A percentile compares a stretch with the other conserved stretches of the same genome.
phyloP scores from a whole-genome alignment of 2,329 filamentous ascomycete species.

The Plectosphaerella sp. region DNA sequence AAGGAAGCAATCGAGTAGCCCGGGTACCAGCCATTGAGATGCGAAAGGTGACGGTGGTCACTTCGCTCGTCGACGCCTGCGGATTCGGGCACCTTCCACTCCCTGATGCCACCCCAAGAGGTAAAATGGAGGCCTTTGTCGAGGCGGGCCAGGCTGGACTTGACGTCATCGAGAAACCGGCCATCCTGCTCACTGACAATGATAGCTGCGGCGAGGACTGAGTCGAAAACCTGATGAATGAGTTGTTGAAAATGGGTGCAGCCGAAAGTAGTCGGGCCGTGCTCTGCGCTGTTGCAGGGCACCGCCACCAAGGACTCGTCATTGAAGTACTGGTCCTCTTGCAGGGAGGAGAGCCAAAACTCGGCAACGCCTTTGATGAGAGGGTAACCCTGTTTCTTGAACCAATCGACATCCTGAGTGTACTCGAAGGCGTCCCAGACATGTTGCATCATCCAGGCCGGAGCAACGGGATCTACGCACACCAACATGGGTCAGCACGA shows the following conservation, averaged over 20 bases:
- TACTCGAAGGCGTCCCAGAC: constrained; percentile 55
- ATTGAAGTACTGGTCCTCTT: constrained; percentile 41
- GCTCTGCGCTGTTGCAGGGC: constrained; percentile 56
- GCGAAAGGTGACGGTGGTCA: constrained; percentile 42
- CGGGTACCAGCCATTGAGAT: constrained; percentile 53
- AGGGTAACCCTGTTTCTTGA: constrained; percentile 43
- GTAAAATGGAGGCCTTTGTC: constrained; percentile 25
- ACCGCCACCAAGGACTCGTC: constrained; percentile 51
- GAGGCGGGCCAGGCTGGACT: constrained; percentile 26
- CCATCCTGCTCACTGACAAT: constrained; percentile 18
- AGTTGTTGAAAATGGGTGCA: constrained; percentile 51
- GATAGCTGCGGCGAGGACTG: constrained; percentile 22
- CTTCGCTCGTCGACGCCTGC: constrained; percentile 18
- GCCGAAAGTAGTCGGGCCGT: constrained; percentile 48
- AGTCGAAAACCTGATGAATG: constrained; percentile 37
- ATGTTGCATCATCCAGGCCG: constrained; percentile 58
- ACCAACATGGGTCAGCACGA: no score
- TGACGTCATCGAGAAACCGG: constrained; percentile 30
- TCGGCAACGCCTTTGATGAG: constrained; percentile 45
- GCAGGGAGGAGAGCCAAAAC: constrained; percentile 54
- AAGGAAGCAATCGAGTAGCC: constrained; percentile 43
- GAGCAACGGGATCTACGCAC: constrained; percentile 35
- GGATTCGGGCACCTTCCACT: constrained; percentile 28
- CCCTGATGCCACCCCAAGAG: constrained; percentile 24
- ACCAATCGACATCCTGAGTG: constrained; percentile 40